Conservation (phyloP, 306 rosid genomes). For the Corylus avellana region DNA sequence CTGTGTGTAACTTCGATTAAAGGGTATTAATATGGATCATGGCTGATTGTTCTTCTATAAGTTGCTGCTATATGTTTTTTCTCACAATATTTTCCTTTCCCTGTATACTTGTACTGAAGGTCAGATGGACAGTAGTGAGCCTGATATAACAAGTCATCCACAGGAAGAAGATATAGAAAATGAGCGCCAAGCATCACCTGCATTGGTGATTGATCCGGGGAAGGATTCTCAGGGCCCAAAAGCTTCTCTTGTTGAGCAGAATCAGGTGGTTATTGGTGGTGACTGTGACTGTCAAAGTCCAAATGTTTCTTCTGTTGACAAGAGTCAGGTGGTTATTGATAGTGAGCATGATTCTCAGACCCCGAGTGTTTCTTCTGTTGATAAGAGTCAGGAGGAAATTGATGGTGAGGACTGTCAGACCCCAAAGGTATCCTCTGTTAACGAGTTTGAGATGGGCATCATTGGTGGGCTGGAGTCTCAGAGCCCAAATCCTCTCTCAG, state of each 20-base stretch:
- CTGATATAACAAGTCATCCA: conserved; percentile 25
- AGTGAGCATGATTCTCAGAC: conserved; percentile 31
- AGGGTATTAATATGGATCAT: background rate
- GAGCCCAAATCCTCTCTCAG: conserved; percentile 24
- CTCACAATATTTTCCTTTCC: background rate
- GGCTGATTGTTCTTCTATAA: conserved; percentile 1
- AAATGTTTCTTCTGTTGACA: conserved; percentile 25
- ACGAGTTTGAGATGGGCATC: conserved; percentile 32
- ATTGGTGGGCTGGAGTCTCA: conserved; percentile 25
- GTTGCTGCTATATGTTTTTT: conserved; percentile 11
- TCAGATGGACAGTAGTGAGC: conserved; percentile 34
- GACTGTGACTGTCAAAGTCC: conserved; percentile 24
- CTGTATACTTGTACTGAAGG: conserved; percentile 27
- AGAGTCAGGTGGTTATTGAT: conserved; percentile 28
- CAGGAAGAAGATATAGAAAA: conserved; percentile 20
- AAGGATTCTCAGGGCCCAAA: conserved; percentile 11
- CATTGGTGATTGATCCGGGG: conserved; percentile 25
- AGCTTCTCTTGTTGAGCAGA: conserved; percentile 10
- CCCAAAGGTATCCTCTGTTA: conserved; percentile 31
- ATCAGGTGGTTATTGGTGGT: conserved; percentile 3
- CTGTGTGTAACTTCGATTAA: background rate
- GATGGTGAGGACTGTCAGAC: conserved; percentile 34
- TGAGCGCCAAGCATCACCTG: conserved; percentile 29
- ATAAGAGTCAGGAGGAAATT: conserved; percentile 31
- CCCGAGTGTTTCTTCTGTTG: conserved; percentile 29